Evolutionary conservation across 345 rosid species (phyloP).

Genomic region (Lagerstroemia speciosa): DNA sequence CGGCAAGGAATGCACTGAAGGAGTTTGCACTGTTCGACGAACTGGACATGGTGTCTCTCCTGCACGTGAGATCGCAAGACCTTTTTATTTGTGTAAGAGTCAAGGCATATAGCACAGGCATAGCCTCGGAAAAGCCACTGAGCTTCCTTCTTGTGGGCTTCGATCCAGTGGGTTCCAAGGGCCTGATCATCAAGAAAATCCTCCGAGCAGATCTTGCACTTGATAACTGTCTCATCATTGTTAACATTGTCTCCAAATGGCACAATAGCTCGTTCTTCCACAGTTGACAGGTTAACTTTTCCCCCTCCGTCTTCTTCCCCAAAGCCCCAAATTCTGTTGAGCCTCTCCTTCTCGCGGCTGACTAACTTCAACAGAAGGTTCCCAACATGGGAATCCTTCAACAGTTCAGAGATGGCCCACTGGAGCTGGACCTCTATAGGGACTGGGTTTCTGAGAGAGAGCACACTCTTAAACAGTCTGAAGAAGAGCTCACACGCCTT

Average conservation of each 20-base stretch:
- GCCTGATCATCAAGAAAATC: constrained; percentile 43
- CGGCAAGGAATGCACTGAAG: constrained; percentile 91
- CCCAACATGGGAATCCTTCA: constrained; percentile 54
- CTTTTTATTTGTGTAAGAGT: constrained; percentile 71
- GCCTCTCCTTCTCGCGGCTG: constrained; percentile 64
- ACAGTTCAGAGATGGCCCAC: constrained; percentile 94
- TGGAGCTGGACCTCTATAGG: constrained; percentile 86
- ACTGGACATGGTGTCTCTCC: constrained; percentile 84
- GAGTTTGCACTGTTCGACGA: constrained; percentile 94
- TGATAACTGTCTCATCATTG: constrained; percentile 32
- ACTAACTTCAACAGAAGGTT: constrained; percentile 67
- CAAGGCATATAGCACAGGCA: constrained; percentile 95
- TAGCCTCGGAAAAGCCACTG: constrained; percentile 77
- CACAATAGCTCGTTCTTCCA: constrained; percentile 34
- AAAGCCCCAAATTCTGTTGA: constrained; percentile 67
- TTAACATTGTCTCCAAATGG: constrained; percentile 34
- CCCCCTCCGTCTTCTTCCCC: constrained; percentile 28
- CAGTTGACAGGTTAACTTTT: constrained; percentile 19
- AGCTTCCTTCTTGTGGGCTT: constrained; percentile 65
- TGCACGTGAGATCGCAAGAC: constrained; percentile 80
- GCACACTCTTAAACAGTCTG: constrained; percentile 85
- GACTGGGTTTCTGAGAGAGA: constrained; percentile 82
- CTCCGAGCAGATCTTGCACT: constrained; percentile 59
- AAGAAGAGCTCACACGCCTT: constrained; percentile 93
- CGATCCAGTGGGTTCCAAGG: constrained; percentile 60